Percentiles rank a stretch among this genome's conserved stretches.
These are phyloP conservation scores for Volvox carteri DNA, from an alignment of 163 green algal species.

Conservation along the genomic window DNA sequence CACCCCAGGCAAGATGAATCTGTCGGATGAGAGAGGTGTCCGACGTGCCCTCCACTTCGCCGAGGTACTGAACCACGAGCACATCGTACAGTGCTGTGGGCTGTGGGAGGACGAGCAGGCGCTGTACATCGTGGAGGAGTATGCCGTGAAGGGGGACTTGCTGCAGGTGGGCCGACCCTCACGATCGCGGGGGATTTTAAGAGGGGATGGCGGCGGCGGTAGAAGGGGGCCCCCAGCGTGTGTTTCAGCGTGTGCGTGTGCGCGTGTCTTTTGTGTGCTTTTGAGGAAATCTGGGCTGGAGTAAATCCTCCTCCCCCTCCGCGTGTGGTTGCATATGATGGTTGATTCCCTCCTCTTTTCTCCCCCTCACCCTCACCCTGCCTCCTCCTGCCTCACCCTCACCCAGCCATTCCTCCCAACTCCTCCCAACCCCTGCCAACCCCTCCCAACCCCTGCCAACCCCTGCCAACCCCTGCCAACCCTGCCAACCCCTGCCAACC, in stretches of 20 bases:
- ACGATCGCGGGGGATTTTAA: not conserved
- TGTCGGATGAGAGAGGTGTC: slow-evolving; percentile 60
- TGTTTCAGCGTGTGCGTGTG: too few relatives aligned
- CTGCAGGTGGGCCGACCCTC: slow-evolving; percentile 49
- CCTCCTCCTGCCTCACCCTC: not conserved
- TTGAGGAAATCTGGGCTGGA: too few relatives aligned
- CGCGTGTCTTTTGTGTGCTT: too few relatives aligned
- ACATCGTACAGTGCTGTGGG: slow-evolving; percentile 61
- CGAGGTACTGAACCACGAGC: slow-evolving; percentile 62
- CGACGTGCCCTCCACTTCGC: slow-evolving; percentile 60
- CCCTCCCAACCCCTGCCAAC: too few relatives aligned
- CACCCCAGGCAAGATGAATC: slow-evolving; percentile 58
- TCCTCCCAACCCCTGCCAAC: too few relatives aligned
- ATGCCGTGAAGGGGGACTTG: slow-evolving; percentile 66
- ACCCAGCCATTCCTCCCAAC: not conserved
- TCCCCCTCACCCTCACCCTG: too few relatives aligned
- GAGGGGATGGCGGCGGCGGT: not conserved
- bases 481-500: too few relatives aligned
- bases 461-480: not conserved
- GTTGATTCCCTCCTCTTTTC: too few relatives aligned
- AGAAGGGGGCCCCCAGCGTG: too few relatives aligned
- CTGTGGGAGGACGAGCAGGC: slow-evolving; percentile 64
- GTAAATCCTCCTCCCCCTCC: too few relatives aligned
- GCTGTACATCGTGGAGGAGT: slow-evolving; percentile 73
- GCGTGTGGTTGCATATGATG: too few relatives aligned